These are phyloP conservation scores for Coriolopsis trogii DNA, from an alignment of 1,284 basidiomycete species.

Conservation along the genomic window DNA sequence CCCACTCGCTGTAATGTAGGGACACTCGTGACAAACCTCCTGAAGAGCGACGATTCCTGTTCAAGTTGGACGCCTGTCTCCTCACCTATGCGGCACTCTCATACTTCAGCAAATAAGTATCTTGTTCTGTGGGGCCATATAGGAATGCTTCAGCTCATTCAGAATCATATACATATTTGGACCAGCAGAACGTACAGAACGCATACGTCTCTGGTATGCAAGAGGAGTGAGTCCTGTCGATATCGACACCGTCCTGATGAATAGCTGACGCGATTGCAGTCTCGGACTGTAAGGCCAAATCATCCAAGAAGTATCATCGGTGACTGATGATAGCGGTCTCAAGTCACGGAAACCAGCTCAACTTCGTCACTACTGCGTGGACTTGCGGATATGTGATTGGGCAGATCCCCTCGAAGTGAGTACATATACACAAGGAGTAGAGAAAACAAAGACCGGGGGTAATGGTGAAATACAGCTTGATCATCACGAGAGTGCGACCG, in stretches of 20 bases:
- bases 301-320: neutral
- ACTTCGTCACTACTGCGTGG: conserved; percentile 47
- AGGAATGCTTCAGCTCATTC: conserved; percentile 18
- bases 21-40: conserved; percentile 46
- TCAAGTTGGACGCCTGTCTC: conserved; percentile 41
- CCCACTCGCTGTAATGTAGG: conserved; percentile 28
- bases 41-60: conserved; percentile 42
- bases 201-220: conserved; percentile 48
- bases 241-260: neutral
- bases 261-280: conserved; percentile 11
- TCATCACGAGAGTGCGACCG: conserved; percentile 42
- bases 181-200: conserved; percentile 44
- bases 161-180: conserved; percentile 35
- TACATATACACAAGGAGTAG: neutral
- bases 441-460: neutral
- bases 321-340: neutral
- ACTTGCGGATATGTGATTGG: conserved; percentile 46
- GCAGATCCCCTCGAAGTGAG: conserved; percentile 46
- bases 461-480: conserved; percentile 31
- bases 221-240: conserved; percentile 38
- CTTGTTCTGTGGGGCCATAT: neutral
- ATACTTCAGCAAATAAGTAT: conserved; percentile 45
- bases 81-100: conserved; percentile 43
- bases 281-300: conserved; percentile 29
- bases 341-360: conserved; percentile 43